These are phyloP conservation scores for Fusarium neocosmosporiellum DNA, from an alignment of 2,329 filamentous ascomycete species.

Conservation along the genomic window DNA sequence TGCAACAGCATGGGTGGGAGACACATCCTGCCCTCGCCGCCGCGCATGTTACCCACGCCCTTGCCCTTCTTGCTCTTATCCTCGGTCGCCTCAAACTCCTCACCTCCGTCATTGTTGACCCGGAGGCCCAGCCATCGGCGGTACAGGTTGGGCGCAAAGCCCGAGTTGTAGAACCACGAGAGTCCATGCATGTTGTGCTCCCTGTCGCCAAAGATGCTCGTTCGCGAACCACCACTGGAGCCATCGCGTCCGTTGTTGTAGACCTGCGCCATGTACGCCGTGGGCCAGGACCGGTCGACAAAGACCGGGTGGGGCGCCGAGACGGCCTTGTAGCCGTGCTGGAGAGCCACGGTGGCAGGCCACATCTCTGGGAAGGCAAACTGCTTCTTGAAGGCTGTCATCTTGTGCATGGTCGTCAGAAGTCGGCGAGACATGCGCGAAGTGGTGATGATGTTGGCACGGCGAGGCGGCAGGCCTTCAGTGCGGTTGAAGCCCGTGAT, in stretches of 20 bases:
- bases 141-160: constrained; percentile 85
- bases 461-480: constrained; percentile 73
- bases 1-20: constrained; percentile 90
- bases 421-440: constrained; percentile 84
- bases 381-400: constrained; percentile 86
- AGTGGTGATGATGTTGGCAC: constrained; percentile 89
- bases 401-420: constrained; percentile 87
- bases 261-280: constrained; percentile 78
- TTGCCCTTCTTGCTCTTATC: constrained; percentile 63
- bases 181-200: constrained; percentile 91
- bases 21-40: constrained; percentile 88
- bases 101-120: constrained; percentile 82
- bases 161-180: constrained; percentile 92
- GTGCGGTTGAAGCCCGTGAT: constrained; percentile 83
- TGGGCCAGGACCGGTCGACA: constrained; percentile 88
- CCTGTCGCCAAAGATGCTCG: constrained; percentile 81
- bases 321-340: constrained; percentile 93
- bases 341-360: constrained; percentile 86
- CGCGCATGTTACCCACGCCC: constrained; percentile 64
- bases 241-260: constrained; percentile 85
- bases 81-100: constrained; percentile 75
- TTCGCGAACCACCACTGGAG: constrained; percentile 77
- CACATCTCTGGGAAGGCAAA: constrained; percentile 98
- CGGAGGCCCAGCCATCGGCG: constrained; percentile 86
- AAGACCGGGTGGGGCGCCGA: constrained; percentile 91